A percentile compares a stretch with the other conserved stretches of the same genome.
Evolutionary conservation across 2,329 filamentous ascomycete species (phyloP).

Genomic region (Ceratocystis albifundus): DNA sequence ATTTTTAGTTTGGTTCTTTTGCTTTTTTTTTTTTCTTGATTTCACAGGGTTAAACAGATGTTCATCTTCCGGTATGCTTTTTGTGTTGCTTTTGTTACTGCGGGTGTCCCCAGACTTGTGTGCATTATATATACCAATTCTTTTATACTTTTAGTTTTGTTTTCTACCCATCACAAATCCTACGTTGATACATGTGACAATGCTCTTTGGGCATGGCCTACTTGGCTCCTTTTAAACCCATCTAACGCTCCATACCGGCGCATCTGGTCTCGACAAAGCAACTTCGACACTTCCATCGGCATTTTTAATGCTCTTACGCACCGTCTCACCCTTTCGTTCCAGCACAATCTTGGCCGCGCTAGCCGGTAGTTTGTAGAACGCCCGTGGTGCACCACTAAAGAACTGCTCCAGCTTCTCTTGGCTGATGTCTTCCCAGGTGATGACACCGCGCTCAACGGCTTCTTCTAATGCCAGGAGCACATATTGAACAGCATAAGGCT

Average conservation of each 20-base stretch:
- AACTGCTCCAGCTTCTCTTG: constrained; percentile 45
- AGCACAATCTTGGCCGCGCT: constrained; percentile 30
- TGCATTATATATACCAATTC: background rate
- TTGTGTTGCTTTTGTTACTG: constrained; percentile 6
- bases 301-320: constrained; percentile 33
- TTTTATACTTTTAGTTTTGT: background rate
- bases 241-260: constrained; percentile 34
- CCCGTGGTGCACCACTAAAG: constrained; percentile 41
- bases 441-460: constrained; percentile 44
- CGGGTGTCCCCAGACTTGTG: background rate
- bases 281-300: constrained; percentile 34
- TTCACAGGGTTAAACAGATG: no score
- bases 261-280: constrained; percentile 35
- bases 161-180: no score
- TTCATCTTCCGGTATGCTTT: no score
- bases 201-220: background rate
- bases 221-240: constrained; percentile 28
- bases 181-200: no score
- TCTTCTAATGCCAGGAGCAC: constrained; percentile 52
- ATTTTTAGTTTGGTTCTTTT: background rate
- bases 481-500: constrained; percentile 55
- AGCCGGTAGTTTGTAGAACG: constrained; percentile 40
- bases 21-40: background rate
- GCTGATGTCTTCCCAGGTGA: constrained; percentile 42
- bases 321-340: constrained; percentile 35